These are phyloP conservation scores for Cyberlindnera xylosilytica DNA, from an alignment of 805 yeast species.

Conservation along the genomic window DNA sequence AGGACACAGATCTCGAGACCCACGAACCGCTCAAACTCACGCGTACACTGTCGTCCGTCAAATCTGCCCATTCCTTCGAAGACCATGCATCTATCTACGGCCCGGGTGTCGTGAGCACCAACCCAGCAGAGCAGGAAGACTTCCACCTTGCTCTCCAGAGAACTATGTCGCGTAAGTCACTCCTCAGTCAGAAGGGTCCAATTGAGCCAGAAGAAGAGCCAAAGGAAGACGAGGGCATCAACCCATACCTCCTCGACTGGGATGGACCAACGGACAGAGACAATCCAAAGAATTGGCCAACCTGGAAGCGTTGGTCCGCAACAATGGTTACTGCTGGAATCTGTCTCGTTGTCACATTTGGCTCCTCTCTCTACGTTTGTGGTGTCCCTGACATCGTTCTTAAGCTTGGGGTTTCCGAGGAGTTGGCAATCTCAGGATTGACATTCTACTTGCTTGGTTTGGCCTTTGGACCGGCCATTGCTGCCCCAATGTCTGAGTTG, in stretches of 20 bases:
- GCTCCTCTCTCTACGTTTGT: slow-evolving; percentile 68
- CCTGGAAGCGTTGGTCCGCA: slow-evolving; percentile 57
- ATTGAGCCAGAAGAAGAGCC: not conserved
- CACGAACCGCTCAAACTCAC: slow-evolving; percentile 5
- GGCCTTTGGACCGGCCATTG: slow-evolving; percentile 65
- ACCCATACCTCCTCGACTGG: slow-evolving; percentile 48
- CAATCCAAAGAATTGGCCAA: slow-evolving; percentile 70
- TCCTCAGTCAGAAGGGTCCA: slow-evolving; percentile 6
- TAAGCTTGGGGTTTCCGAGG: slow-evolving; percentile 52
- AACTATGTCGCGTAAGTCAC: slow-evolving; percentile 26
- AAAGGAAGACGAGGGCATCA: slow-evolving; percentile 29
- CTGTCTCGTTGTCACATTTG: slow-evolving; percentile 70
- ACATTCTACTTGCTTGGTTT: slow-evolving; percentile 70
- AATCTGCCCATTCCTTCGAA: slow-evolving; percentile 19
- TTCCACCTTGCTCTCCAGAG: slow-evolving; percentile 23
- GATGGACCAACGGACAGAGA: slow-evolving; percentile 59
- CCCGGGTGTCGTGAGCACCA: slow-evolving; percentile 15
- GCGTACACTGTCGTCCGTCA: slow-evolving; percentile 10
- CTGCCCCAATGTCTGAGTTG: slow-evolving; percentile 71
- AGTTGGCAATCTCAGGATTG: slow-evolving; percentile 63
- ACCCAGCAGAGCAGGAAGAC: slow-evolving; percentile 19
- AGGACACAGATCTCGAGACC: not conserved
- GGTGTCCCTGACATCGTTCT: slow-evolving; percentile 54
- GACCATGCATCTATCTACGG: slow-evolving; percentile 18
- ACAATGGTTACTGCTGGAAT: slow-evolving; percentile 63